phyloP scores from a whole-genome alignment of 1,284 basidiomycete genomes.

The Leccinum huronense region DNA sequence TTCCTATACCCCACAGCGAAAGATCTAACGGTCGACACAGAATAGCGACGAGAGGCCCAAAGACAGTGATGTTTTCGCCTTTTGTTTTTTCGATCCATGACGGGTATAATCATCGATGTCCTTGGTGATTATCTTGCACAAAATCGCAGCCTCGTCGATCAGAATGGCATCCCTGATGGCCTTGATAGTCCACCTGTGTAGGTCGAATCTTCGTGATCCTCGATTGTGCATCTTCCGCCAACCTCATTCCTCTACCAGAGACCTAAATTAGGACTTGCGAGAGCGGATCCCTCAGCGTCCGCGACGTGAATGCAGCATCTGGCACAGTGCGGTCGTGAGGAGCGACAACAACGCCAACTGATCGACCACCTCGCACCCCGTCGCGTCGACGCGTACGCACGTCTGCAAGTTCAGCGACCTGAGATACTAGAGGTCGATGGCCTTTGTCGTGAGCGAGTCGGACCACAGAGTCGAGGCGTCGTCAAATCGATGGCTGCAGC shows the following conservation, averaged over 20 bases:
- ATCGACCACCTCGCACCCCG: constrained; percentile 83
- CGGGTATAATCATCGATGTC: constrained; percentile 15
- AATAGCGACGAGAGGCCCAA: constrained; percentile 62
- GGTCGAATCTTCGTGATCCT: constrained; percentile 19
- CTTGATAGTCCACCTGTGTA: constrained; percentile 24
- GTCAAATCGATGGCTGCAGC: no score
- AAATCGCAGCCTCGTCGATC: constrained; percentile 45
- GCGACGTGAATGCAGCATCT: constrained; percentile 61
- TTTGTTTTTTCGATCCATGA: neutral
- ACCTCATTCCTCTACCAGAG: constrained; percentile 30
- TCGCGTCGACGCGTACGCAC: constrained; percentile 52
- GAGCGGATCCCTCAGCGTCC: no score
- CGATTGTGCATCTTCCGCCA: constrained; percentile 13
- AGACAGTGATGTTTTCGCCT: neutral
- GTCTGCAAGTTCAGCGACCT: neutral
- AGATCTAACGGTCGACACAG: constrained; percentile 69
- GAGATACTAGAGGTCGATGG: constrained; percentile 61
- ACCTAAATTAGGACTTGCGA: constrained; percentile 16
- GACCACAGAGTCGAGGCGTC: no score
- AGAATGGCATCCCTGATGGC: constrained; percentile 54
- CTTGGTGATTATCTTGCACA: constrained; percentile 51
- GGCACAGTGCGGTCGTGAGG: constrained; percentile 59
- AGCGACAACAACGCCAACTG: constrained; percentile 66
- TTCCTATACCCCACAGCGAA: constrained; percentile 79
- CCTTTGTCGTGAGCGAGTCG: constrained; percentile 25